A percentile compares a stretch with the other conserved stretches of the same genome.
phyloP scores from a whole-genome alignment of 768 basidiomycete species.

The Panaeolus cyanescens region DNA sequence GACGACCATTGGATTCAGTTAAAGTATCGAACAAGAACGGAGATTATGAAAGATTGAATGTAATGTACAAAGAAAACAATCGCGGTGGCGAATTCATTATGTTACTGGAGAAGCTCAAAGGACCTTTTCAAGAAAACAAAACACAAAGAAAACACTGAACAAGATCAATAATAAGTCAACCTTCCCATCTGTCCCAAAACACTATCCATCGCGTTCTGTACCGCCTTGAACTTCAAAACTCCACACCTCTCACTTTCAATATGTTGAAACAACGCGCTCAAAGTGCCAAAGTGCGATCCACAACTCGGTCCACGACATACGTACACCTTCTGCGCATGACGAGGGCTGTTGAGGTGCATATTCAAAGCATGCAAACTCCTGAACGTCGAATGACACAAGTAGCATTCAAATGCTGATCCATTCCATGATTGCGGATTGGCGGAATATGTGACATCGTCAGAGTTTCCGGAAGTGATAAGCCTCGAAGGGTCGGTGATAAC shows the following conservation, averaged over 20 bases:
- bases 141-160: too few relatives aligned
- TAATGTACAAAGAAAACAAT: too few relatives aligned
- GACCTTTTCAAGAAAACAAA: not conserved
- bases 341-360: slow-evolving; percentile 64
- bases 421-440: slow-evolving; percentile 45
- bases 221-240: slow-evolving; percentile 46
- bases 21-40: too few relatives aligned
- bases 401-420: slow-evolving; percentile 58
- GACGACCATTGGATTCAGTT: too few relatives aligned
- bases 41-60: too few relatives aligned
- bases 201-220: slow-evolving; percentile 25
- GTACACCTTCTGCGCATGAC: slow-evolving; percentile 54
- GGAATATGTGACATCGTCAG: slow-evolving; percentile 23
- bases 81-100: too few relatives aligned
- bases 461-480: slow-evolving; percentile 39
- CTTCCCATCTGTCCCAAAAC: slow-evolving; percentile 21
- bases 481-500: slow-evolving; percentile 59
- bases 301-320: slow-evolving; percentile 55
- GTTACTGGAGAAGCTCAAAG: too few relatives aligned
- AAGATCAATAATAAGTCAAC: slow-evolving; percentile 9
- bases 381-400: slow-evolving; percentile 54
- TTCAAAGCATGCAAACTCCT: slow-evolving; percentile 48
- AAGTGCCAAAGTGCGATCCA: slow-evolving; percentile 40
- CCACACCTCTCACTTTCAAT: slow-evolving; percentile 66
- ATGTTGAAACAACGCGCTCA: slow-evolving; percentile 65